Evolutionary conservation across 257 asterid species (phyloP).

Genomic region (Ophiorrhiza pumila): DNA sequence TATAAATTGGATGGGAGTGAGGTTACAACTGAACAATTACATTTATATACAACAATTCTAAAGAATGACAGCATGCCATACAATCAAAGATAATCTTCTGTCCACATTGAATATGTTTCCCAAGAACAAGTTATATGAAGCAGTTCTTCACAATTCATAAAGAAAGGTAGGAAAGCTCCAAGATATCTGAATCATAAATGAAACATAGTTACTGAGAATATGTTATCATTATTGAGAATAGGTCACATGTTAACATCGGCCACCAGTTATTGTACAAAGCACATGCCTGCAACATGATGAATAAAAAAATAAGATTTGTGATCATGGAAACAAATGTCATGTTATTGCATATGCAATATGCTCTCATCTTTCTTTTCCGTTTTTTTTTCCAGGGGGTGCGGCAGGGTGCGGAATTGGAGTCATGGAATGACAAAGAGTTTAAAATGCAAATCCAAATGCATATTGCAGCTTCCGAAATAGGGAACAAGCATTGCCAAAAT

Average conservation of each 20-base stretch:
- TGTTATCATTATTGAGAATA: too few species aligned
- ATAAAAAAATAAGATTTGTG: slow-evolving; percentile 19
- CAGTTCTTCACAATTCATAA: neutral
- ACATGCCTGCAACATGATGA: slow-evolving; percentile 66
- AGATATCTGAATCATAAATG: neutral
- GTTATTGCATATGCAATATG: slow-evolving; percentile 5
- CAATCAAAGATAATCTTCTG: neutral
- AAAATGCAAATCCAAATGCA: slow-evolving; percentile 1
- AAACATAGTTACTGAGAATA: neutral
- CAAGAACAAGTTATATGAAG: neutral
- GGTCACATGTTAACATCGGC: slow-evolving; percentile 92
- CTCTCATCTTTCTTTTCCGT: neutral
- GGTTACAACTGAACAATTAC: too few species aligned
- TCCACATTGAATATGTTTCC: neutral
- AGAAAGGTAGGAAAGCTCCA: neutral
- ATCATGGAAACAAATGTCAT: slow-evolving; percentile 19
- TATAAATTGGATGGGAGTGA: too few species aligned
- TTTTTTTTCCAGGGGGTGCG: neutral
- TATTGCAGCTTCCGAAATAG: neutral
- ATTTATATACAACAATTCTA: too few species aligned
- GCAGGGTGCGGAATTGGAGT: neutral
- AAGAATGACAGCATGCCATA: neutral
- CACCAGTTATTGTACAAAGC: slow-evolving; percentile 91
- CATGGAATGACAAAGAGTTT: neutral
- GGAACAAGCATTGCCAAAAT: neutral